phyloP scores from a whole-genome alignment of 345 rosid genomes.

The Boechera stricta region DNA sequence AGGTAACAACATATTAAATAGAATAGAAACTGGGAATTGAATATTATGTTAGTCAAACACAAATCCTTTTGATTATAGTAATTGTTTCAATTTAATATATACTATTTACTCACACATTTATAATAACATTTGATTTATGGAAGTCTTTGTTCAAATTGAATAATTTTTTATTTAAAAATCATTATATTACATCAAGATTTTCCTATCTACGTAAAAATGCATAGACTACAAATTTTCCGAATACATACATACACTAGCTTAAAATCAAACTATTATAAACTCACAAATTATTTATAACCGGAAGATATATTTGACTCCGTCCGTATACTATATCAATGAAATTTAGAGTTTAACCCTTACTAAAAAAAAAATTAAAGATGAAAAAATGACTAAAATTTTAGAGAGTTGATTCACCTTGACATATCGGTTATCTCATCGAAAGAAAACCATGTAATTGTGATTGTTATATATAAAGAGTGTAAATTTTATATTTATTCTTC shows the following conservation, averaged over 20 bases:
- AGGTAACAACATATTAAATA: not conserved
- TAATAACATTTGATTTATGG: conserved; percentile 1
- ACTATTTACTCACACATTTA: not conserved
- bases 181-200: not conserved
- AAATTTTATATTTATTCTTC: too few relatives aligned
- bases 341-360: not conserved
- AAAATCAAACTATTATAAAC: not conserved
- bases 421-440: too few relatives aligned
- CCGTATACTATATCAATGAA: not conserved
- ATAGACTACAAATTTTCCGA: not conserved
- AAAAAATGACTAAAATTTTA: too few relatives aligned
- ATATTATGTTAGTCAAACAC: conserved; percentile 5
- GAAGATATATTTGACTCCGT: not conserved
- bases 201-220: conserved; percentile 15
- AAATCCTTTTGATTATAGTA: conserved; percentile 11
- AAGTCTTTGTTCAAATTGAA: conserved; percentile 17
- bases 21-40: not conserved
- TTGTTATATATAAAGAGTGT: too few relatives aligned
- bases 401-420: too few relatives aligned
- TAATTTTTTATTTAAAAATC: not conserved
- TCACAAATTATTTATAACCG: not conserved
- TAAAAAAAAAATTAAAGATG: not conserved
- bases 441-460: not conserved
- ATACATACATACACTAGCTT: not conserved
- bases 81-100: not conserved